These are phyloP conservation scores for Strobilomyces confusus DNA, from an alignment of 768 basidiomycete genomes.

Conservation along the genomic window DNA sequence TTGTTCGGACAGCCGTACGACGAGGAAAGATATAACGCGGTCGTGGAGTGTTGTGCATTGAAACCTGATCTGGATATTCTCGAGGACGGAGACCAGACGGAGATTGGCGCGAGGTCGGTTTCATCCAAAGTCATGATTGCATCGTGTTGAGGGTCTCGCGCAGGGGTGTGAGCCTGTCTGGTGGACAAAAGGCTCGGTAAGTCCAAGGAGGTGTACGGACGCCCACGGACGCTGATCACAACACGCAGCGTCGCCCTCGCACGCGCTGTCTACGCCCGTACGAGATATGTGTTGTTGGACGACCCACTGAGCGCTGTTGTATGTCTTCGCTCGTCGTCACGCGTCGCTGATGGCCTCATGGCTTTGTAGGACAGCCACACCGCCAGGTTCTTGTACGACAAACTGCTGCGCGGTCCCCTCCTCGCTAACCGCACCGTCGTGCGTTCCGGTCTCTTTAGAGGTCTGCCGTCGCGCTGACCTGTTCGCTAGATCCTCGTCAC, in stretches of 20 bases:
- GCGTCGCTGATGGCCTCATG: not conserved
- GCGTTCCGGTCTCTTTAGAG: slow-evolving; percentile 12
- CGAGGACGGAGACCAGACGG: slow-evolving; percentile 82
- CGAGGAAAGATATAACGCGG: slow-evolving; percentile 67
- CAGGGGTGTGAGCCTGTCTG: slow-evolving; percentile 72
- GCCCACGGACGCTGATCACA: not conserved
- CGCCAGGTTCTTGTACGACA: slow-evolving; percentile 57
- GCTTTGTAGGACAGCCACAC: slow-evolving; percentile 60
- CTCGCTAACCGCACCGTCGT: slow-evolving; percentile 66
- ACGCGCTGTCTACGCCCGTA: slow-evolving; percentile 73
- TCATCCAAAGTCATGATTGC: not conserved
- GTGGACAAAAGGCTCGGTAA: slow-evolving; percentile 79
- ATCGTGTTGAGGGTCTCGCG: not conserved
- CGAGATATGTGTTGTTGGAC: slow-evolving; percentile 69
- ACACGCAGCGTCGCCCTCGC: slow-evolving; percentile 69
- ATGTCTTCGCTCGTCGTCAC: slow-evolving; percentile 24
- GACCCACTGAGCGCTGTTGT: slow-evolving; percentile 83
- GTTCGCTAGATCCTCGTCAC: slow-evolving; percentile 59
- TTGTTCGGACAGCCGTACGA: slow-evolving; percentile 69
- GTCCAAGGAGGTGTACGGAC: slow-evolving; percentile 1
- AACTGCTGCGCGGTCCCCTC: slow-evolving; percentile 63
- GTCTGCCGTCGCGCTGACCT: not conserved
- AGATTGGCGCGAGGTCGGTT: slow-evolving; percentile 66
- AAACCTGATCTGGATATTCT: slow-evolving; percentile 75
- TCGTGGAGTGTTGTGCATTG: slow-evolving; percentile 84